These are phyloP conservation scores for Bipolaris oryzae DNA, from an alignment of 2,329 filamentous ascomycete genomes.

Conservation along the genomic window DNA sequence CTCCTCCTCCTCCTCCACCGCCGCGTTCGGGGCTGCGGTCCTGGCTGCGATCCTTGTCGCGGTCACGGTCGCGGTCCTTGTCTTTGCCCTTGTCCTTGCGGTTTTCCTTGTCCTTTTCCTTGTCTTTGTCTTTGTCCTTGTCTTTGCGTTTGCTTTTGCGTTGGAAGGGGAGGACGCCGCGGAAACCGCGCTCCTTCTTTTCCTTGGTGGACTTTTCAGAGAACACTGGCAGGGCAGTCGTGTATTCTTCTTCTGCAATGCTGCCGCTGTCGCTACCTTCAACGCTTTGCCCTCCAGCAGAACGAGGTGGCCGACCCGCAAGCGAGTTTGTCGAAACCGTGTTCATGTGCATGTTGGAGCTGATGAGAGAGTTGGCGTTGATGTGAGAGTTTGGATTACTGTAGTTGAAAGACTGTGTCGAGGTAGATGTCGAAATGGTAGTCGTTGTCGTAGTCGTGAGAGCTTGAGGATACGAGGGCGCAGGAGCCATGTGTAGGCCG, in stretches of 20 bases:
- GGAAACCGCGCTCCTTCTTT: constrained; percentile 48
- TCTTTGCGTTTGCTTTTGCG: constrained; percentile 45
- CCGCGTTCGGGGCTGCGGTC: constrained; percentile 18
- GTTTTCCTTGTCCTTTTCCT: constrained; percentile 25
- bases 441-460: constrained; percentile 33
- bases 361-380: constrained; percentile 25
- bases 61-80: constrained; percentile 24
- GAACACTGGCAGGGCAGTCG: constrained; percentile 46
- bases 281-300: constrained; percentile 33
- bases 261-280: constrained; percentile 47
- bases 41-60: constrained; percentile 7
- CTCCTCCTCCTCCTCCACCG: constrained; percentile 10
- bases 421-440: constrained; percentile 17
- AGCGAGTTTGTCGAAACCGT: constrained; percentile 27
- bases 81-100: constrained; percentile 22
- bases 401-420: constrained; percentile 23
- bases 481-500: constrained; percentile 43
- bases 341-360: constrained; percentile 2
- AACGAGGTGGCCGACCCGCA: constrained; percentile 32
- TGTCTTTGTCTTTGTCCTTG: constrained; percentile 32
- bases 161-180: constrained; percentile 47
- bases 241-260: constrained; percentile 45
- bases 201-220: constrained; percentile 42
- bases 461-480: constrained; percentile 39
- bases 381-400: constrained; percentile 36